Base-by-base conservation (phyloP, 805 yeast genomes). In the Kazachstania taianensis region DNA sequence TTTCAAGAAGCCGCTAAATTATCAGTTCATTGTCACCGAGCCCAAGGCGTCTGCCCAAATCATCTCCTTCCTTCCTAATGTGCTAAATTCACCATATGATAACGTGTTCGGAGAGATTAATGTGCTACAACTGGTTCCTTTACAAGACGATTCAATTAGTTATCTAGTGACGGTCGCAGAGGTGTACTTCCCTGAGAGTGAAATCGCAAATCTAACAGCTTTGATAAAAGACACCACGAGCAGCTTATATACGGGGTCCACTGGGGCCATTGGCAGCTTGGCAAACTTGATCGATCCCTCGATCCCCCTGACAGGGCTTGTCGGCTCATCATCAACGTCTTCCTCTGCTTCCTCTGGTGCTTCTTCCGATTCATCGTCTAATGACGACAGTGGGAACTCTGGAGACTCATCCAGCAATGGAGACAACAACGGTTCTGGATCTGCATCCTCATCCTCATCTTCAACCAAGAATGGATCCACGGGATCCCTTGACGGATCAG, bases 111-210 rank as follows among this genome's bases (percentile, higher is more conserved):
- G 25, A 2, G 17, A 36, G 12, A 26, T 37, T 7, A 22, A 32
- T 14, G 41, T 40, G 5, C 32, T 28, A 20, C 35, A 35, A 19
- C 29, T 40, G 9, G 30, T 30, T 5, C 43, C 43, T n/a, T 40
- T 37, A 24, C 28, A 33, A 17, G 38, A 31, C 22, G 38, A 64
- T 2, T 61, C 60, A 12, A 66, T 66, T 34, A 65, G 65, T 33
- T 89, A 84, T 57, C 70, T 84, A 41, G 84, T 83, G 37, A 81
- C 96, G 0, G 82, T 87, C 41, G 97, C 96, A 5, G 81, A 80
- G 55, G 80, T 84, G 38, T 85, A 81, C 55, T 80, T 85, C 63
- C 94, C 94, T 14, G 54, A 62, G 7, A 55, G 58, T 10, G 59
- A 68, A 23, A 69, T 82, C n/a, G 47, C 55, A 2, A 53, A 63